Conservation (phyloP, 306 rosid species). For the Rosa rugosa region DNA sequence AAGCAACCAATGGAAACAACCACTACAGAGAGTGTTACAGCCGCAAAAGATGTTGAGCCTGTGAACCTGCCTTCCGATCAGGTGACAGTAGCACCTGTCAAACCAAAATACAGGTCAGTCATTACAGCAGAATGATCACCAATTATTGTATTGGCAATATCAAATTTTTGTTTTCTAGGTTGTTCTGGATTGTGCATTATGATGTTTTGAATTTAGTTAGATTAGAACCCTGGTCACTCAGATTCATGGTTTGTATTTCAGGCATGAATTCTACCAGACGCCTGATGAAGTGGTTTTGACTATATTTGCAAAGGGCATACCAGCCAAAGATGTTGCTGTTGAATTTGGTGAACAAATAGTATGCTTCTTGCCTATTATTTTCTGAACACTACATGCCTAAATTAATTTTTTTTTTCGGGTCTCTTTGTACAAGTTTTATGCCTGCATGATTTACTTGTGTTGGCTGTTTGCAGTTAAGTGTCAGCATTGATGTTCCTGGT, state of each 20-base stretch:
- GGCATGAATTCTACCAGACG: constrained; percentile 85
- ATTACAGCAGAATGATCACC: neutral
- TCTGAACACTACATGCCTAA: neutral
- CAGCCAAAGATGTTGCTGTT: constrained; percentile 46
- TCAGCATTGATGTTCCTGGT: constrained; percentile 55
- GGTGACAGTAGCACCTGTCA: constrained; percentile 36
- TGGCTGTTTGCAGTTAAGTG: constrained; percentile 61
- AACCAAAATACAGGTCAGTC: constrained; percentile 75
- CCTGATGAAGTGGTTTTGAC: constrained; percentile 73
- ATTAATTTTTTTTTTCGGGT: neutral
- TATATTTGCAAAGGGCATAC: constrained; percentile 75
- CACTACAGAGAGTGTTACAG: constrained; percentile 18
- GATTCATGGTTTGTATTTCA: constrained; percentile 28
- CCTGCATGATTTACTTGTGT: constrained; percentile 1
- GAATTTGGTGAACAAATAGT: constrained; percentile 92
- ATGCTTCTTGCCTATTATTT: constrained; percentile 38
- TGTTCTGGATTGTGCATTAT: neutral
- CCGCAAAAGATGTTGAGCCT: constrained; percentile 35
- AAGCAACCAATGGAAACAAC: constrained; percentile 32
- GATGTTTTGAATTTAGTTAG: neutral
- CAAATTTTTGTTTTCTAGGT: neutral
- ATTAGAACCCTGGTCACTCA: constrained; percentile 3
- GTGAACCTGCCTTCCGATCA: constrained; percentile 29
- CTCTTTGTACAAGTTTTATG: constrained; percentile 2
- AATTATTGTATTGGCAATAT: neutral